A percentile compares a stretch with the other conserved stretches of the same genome.
phyloP scores from a whole-genome alignment of 148 eudicot genomes.

The Oxyria digyna region DNA sequence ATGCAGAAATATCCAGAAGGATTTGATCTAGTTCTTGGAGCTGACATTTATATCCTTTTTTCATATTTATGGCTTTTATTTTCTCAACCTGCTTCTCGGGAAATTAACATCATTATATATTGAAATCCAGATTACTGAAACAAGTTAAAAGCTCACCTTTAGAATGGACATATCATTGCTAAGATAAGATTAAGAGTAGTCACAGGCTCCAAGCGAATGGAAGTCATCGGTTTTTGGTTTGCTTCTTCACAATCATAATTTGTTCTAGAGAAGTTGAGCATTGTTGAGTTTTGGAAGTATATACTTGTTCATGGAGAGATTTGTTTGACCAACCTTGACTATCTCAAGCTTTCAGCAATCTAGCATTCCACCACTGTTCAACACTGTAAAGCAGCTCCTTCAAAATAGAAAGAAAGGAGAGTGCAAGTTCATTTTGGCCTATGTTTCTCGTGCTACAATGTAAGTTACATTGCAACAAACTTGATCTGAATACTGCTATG shows the following conservation, averaged over 20 bases:
- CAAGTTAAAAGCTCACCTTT: background rate
- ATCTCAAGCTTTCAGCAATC: slow-evolving; percentile 75
- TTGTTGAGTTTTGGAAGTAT: background rate
- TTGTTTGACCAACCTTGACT: slow-evolving; percentile 30
- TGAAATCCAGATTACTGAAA: background rate
- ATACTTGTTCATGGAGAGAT: background rate
- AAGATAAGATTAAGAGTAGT: background rate
- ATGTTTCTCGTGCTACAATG: slow-evolving; percentile 78
- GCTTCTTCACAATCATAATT: slow-evolving; percentile 1
- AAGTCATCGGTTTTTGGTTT: background rate
- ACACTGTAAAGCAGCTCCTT: slow-evolving; percentile 67
- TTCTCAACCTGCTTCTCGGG: background rate
- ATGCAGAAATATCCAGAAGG: slow-evolving; percentile 47
- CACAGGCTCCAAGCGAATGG: background rate
- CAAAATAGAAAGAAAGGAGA: slow-evolving; percentile 22
- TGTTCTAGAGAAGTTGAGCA: background rate
- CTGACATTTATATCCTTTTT: slow-evolving; percentile 90
- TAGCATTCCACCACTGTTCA: slow-evolving; percentile 65
- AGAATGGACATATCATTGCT: background rate
- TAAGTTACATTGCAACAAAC: slow-evolving; percentile 20
- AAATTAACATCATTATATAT: background rate
- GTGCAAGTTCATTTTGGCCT: slow-evolving; percentile 70
- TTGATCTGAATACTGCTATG: background rate
- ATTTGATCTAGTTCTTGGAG: slow-evolving; percentile 90
- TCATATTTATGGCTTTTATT: background rate